phyloP scores from a whole-genome alignment of 225 moss, liverwort and hornwort species.

The Antitrichia curtipendula region DNA sequence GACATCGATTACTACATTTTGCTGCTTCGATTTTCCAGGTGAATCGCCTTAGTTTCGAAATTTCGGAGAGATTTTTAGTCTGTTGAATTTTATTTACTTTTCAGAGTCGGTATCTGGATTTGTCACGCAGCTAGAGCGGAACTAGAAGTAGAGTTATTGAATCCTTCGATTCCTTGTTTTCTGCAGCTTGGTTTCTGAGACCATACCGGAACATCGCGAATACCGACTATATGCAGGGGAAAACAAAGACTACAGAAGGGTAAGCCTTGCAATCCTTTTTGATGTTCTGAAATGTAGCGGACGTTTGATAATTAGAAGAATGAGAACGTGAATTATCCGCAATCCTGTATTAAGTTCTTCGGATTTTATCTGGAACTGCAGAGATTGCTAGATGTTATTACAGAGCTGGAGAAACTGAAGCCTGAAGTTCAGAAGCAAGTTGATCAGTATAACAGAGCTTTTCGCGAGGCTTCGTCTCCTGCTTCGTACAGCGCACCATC shows the following conservation, averaged over 20 bases:
- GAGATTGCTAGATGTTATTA: conserved; percentile 64
- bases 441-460: conserved; percentile 40
- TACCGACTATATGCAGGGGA: conserved; percentile 49
- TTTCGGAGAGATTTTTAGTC: background rate
- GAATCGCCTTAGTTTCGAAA: background rate
- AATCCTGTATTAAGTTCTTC: background rate
- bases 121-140: background rate
- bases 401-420: conserved; percentile 72
- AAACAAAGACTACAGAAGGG: conserved; percentile 57
- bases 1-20: conserved; percentile 75
- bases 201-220: conserved; percentile 79
- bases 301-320: background rate
- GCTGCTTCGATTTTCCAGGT: conserved; percentile 86
- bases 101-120: background rate
- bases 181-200: conserved; percentile 87
- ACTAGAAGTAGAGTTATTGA: background rate
- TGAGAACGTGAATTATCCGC: background rate
- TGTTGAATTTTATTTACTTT: background rate
- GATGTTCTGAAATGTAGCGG: background rate
- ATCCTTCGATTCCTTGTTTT: background rate
- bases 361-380: conserved; percentile 11
- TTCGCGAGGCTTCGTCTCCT: conserved; percentile 1
- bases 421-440: conserved; percentile 67
- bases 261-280: background rate
- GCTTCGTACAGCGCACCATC: conserved; percentile 32